phyloP scores from a whole-genome alignment of 1,139 yeast genomes.

The Casaregolazyma suthepensis region DNA sequence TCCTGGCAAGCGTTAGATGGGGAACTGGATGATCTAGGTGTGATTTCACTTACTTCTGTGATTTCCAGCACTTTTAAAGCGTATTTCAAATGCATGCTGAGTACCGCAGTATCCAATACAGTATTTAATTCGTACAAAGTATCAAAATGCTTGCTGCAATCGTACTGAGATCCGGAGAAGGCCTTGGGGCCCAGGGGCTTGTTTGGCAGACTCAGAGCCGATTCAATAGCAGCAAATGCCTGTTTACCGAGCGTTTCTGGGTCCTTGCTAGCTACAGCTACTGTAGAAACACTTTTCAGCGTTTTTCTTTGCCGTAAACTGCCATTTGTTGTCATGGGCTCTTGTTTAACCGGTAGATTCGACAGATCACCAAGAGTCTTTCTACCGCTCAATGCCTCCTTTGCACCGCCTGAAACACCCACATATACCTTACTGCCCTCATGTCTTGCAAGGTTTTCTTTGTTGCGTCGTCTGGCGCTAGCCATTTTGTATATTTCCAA shows the following conservation, averaged over 20 bases:
- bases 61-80: background rate
- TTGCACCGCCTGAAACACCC: background rate
- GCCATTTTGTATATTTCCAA: background rate
- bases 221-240: background rate
- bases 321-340: background rate
- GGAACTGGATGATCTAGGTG: background rate
- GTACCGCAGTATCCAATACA: constrained; percentile 4
- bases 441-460: background rate
- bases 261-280: background rate
- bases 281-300: background rate
- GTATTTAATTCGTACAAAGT: constrained; percentile 3
- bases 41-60: background rate
- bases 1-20: background rate
- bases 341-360: background rate
- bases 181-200: background rate
- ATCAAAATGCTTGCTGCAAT: constrained; percentile 6
- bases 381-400: background rate
- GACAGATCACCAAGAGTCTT: background rate
- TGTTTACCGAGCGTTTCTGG: constrained; percentile 3
- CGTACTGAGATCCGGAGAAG: constrained; percentile 2
- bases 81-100: constrained; percentile 7
- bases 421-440: background rate
- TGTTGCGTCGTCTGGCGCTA: background rate
- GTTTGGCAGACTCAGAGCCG: background rate
- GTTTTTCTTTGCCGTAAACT: background rate